Percentiles rank a stretch among this genome's conserved stretches.
phyloP scores from a whole-genome alignment of 1,139 yeast genomes.

The Candida sanyaensis region DNA sequence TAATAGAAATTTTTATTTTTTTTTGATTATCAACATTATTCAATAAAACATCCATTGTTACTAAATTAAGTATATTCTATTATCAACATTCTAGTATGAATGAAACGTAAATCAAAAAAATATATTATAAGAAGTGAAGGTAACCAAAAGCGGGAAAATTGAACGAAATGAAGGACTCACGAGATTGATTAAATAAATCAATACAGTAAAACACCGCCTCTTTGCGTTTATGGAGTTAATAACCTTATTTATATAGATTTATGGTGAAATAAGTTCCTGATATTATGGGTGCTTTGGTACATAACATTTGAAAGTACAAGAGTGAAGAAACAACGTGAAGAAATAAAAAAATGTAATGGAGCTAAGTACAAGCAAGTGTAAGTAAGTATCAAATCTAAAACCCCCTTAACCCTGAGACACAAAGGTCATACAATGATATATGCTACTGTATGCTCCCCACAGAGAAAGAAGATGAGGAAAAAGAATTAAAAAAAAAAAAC shows the following conservation, averaged over 20 bases:
- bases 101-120: conserved; percentile 1
- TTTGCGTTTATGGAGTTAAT: neutral
- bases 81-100: conserved; percentile 2
- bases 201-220: neutral
- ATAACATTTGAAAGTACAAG: neutral
- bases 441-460: too few species aligned
- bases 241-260: neutral
- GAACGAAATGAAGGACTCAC: neutral
- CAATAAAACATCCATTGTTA: conserved; percentile 1
- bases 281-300: neutral
- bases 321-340: neutral
- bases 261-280: neutral
- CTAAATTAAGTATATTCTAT: neutral
- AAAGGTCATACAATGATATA: too few species aligned
- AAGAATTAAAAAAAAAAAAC: too few species aligned
- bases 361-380: neutral
- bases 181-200: neutral
- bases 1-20: neutral
- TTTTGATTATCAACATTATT: neutral
- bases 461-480: too few species aligned
- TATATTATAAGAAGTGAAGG: too few species aligned
- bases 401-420: conserved; percentile 3
- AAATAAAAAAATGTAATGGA: neutral
- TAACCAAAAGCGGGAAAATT: too few species aligned
- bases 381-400: conserved; percentile 2